Percentiles rank a stretch among this genome's conserved stretches.
phyloP scores from a whole-genome alignment of 1,284 basidiomycete genomes.

The Heterobasidion parviporum region DNA sequence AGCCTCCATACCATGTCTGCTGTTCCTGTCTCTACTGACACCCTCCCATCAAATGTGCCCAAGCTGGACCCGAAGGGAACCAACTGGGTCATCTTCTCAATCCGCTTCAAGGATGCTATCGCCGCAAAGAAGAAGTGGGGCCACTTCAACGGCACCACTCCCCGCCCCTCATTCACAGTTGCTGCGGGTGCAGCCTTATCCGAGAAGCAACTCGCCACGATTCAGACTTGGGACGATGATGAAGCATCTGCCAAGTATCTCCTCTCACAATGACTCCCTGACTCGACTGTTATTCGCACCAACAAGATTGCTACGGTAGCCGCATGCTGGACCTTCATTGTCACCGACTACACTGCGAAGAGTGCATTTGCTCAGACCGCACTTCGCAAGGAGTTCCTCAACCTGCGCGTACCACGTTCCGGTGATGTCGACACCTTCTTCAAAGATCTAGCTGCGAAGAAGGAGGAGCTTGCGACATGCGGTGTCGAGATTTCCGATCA shows the following conservation, averaged over 20 bases:
- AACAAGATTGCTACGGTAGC: not conserved
- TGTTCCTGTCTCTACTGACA: not conserved
- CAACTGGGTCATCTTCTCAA: conserved; percentile 1
- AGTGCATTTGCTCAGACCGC: not conserved
- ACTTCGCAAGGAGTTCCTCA: not conserved
- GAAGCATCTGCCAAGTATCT: not conserved
- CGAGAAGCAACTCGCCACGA: not conserved
- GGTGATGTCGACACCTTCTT: not conserved
- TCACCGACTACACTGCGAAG: not conserved
- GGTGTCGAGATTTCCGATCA: too few relatives aligned
- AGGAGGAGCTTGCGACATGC: too few relatives aligned
- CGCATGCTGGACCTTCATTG: not conserved
- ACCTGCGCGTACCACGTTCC: not conserved
- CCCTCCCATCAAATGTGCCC: not conserved
- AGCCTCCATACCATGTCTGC: not conserved
- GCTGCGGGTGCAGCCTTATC: not conserved
- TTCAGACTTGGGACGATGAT: not conserved
- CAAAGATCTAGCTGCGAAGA: too few relatives aligned
- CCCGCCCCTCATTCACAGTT: not conserved
- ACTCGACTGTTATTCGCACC: not conserved
- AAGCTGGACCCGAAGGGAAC: not conserved
- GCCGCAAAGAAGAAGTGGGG: conserved; percentile 7
- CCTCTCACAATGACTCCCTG: conserved; percentile 1
- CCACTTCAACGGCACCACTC: not conserved
- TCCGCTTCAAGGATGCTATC: conserved; percentile 3